Evolutionary conservation across 2,329 filamentous ascomycete genomes (phyloP), one percentile per base, ranked within the genome.

Genomic region (Alternaria longipes): DNA sequence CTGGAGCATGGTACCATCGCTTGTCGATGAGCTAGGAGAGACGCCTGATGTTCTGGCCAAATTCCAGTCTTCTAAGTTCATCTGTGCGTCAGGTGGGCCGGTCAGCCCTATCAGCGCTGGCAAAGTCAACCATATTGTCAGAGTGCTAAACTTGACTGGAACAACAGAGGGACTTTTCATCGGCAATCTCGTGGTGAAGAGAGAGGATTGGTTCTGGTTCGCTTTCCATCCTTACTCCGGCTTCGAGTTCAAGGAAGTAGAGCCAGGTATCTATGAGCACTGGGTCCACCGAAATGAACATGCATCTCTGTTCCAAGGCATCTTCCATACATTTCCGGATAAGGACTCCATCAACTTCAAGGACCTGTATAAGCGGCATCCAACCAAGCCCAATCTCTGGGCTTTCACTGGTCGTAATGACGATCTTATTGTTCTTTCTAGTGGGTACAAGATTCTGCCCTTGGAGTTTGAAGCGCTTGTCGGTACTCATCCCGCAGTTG

Each of bases 41-140:
- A 69, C 64, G 18, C 61, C 58, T 4, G 60, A 66, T 12, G 68
- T 71, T 5, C 47, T 72, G 30, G 56, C 59, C n/a, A 69, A 69
- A 24, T 65, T 72, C 11, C 59, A 49, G n/a, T 44, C 50, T 8
- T 53, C 68, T 3, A 66, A 68, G 30, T 69, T 69, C 50, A 70
- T 70, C 14, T 78, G 77, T 38, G 78, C 77, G 16, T 81, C 78
- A 26, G 78, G 78, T 3, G 67, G 73, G 58, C 79, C 70, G 9
- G 61, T 68, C 42, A 65, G 58, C 45, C 57, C 64, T 44, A 34
- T 44, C 14, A 67, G 66, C 49, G 67, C 63, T 28, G 63, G 62
- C 32, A 65, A 65, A 45, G 63, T 71, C 30, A 65, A 68, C 41
- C 51, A 64, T 2, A 55, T 67, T 3, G 62, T 69, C 41, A 54